Conservation (phyloP, 2,329 filamentous ascomycete species). For the Claviceps sp. region DNA sequence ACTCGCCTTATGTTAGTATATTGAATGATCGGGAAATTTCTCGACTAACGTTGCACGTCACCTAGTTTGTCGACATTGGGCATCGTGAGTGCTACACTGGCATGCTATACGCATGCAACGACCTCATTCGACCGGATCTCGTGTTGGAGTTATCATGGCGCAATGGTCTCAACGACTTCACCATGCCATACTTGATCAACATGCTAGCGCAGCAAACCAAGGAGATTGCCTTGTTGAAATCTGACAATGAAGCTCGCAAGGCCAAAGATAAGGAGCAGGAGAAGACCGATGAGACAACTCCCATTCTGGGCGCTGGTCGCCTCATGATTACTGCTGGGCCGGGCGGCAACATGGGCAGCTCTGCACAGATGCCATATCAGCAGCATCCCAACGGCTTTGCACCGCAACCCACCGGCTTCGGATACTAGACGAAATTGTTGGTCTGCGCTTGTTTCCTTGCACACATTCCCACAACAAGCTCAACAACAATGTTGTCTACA, state of each 20-base stretch:
- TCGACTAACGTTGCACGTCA: conserved; percentile 14
- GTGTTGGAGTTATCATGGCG: conserved; percentile 97
- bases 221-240: conserved; percentile 72
- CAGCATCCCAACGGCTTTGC: conserved; percentile 77
- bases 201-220: conserved; percentile 82
- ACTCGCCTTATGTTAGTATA: neutral
- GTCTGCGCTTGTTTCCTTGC: conserved; percentile 14
- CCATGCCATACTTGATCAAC: conserved; percentile 99
- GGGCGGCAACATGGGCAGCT: conserved; percentile 32
- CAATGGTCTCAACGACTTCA: conserved; percentile 85
- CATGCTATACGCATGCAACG: conserved; percentile 98
- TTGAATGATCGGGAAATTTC: no score
- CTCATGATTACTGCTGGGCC: conserved; percentile 95
- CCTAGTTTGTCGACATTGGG: conserved; percentile 93
- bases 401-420: conserved; percentile 74
- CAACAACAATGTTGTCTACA: neutral
- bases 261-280: conserved; percentile 55
- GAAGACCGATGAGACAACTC: conserved; percentile 85
- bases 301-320: conserved; percentile 76
- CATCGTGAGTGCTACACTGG: conserved; percentile 99
- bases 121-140: conserved; percentile 83
- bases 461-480: neutral
- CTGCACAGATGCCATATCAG: conserved; percentile 53
- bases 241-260: conserved; percentile 93
- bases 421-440: conserved; percentile 33